Conservation (phyloP, 1,284 basidiomycete genomes). For the Cerioporus squamosus region DNA sequence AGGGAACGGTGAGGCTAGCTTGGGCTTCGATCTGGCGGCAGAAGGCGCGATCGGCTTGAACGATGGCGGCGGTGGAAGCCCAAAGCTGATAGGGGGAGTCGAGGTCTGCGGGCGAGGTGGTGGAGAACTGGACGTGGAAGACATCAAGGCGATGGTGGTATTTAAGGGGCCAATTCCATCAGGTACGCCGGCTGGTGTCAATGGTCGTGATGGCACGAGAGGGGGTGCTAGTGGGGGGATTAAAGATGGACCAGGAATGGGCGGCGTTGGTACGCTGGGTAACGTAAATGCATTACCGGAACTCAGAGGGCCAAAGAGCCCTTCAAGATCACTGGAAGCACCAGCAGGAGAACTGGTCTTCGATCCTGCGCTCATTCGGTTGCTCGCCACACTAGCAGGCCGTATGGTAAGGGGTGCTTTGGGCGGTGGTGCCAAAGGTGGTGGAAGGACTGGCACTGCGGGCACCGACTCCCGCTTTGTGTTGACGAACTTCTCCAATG, state of each 20-base stretch:
- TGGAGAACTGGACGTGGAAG: constrained; percentile 7
- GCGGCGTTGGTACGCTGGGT: constrained; percentile 1
- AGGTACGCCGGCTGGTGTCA: constrained; percentile 14
- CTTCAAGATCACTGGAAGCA: constrained; percentile 3
- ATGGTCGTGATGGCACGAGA: constrained; percentile 22
- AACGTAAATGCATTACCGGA: neutral
- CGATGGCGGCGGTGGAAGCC: constrained; percentile 23
- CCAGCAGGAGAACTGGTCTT: neutral
- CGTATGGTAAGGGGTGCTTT: constrained; percentile 13
- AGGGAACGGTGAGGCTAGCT: constrained; percentile 19
- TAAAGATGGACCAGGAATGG: neutral
- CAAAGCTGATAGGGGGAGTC: constrained; percentile 15
- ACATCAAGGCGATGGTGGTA: neutral
- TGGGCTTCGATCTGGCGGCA: constrained; percentile 10
- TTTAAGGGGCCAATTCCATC: constrained; percentile 7
- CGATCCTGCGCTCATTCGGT: neutral
- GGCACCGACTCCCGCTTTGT: constrained; percentile 42
- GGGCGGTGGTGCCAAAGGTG: constrained; percentile 19
- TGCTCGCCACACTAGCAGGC: constrained; percentile 12
- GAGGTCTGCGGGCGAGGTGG: constrained; percentile 15
- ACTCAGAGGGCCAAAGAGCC: constrained; percentile 1
- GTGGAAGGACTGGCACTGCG: constrained; percentile 50
- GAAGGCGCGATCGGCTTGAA: constrained; percentile 10
- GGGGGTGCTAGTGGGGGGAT: constrained; percentile 28
- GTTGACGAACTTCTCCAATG: constrained; percentile 26